Conservation (phyloP, 148 eudicot genomes). For the Talinum fruticosum region DNA sequence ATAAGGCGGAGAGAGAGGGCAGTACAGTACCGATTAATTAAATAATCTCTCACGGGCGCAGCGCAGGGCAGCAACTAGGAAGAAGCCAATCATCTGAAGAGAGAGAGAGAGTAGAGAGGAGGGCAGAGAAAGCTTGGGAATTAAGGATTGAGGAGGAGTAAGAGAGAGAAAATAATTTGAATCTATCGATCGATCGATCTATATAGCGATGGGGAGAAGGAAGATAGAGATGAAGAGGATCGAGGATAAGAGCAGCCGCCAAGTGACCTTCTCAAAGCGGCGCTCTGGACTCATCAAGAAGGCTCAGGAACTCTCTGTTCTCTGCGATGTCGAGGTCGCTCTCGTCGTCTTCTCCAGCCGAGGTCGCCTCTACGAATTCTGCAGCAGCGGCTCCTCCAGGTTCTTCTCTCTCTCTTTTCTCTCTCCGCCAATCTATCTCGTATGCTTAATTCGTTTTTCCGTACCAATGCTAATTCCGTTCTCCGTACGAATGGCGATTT, state of each 20-base stretch:
- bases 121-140: background rate
- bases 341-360: constrained; percentile 41
- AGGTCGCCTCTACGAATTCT: constrained; percentile 43
- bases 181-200: background rate
- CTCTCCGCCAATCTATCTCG: background rate
- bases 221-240: constrained; percentile 55
- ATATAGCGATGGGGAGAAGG: constrained; percentile 29
- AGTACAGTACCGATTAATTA: background rate
- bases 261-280: constrained; percentile 52
- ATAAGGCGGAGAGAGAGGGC: background rate
- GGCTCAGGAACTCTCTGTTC: constrained; percentile 41
- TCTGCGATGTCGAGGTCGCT: constrained; percentile 49
- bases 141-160: background rate
- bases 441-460: background rate
- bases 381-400: constrained; percentile 23
- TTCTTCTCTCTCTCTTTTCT: background rate
- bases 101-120: constrained; percentile 12
- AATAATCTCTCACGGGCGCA: background rate
- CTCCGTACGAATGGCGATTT: background rate
- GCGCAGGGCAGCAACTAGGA: background rate
- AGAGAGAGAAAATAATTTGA: background rate
- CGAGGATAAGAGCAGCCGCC: constrained; percentile 46
- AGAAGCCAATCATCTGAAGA: background rate
- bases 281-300: constrained; percentile 46
- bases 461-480: too few species aligned